Percentiles rank a stretch among this genome's conserved stretches.
Evolutionary conservation across 139 green algal species (phyloP).

Genomic region (Picocystis salinarum): DNA sequence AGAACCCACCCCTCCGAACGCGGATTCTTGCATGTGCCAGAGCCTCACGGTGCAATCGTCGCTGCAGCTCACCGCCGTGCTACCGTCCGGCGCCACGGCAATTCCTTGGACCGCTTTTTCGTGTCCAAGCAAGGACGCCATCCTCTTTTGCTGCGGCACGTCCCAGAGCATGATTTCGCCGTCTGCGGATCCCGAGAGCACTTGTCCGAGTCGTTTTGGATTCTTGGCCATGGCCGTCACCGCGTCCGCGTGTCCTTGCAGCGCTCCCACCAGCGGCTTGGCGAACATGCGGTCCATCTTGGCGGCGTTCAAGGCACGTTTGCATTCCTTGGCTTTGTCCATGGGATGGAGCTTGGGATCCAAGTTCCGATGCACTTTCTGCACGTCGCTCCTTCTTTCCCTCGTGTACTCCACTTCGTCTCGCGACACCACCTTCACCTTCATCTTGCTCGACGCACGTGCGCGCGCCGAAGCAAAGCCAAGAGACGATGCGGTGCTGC

Average conservation of each 20-base stretch:
- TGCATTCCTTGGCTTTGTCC: slow-evolving; percentile 85
- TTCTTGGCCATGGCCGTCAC: slow-evolving; percentile 67
- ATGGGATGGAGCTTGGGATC: slow-evolving; percentile 73
- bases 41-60: slow-evolving; percentile 72
- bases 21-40: slow-evolving; percentile 64
- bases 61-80: slow-evolving; percentile 48
- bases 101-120: slow-evolving; percentile 48
- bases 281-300: slow-evolving; percentile 92
- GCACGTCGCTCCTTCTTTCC: slow-evolving; percentile 54
- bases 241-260: slow-evolving; percentile 67
- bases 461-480: too few species aligned
- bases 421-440: slow-evolving; percentile 77
- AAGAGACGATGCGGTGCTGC: too few species aligned
- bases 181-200: slow-evolving; percentile 55
- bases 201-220: slow-evolving; percentile 45
- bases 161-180: slow-evolving; percentile 76
- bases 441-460: slow-evolving; percentile 68
- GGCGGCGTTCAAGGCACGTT: slow-evolving; percentile 41
- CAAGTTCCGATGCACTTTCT: slow-evolving; percentile 77
- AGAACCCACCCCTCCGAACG: too few species aligned
- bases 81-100: slow-evolving; percentile 48
- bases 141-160: slow-evolving; percentile 20
- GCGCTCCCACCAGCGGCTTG: slow-evolving; percentile 78
- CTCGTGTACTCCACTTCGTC: slow-evolving; percentile 57
- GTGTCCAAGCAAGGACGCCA: background rate